These are phyloP conservation scores for Gaeumannomyces tritici DNA, from an alignment of 2,329 filamentous ascomycete species.

Conservation along the genomic window DNA sequence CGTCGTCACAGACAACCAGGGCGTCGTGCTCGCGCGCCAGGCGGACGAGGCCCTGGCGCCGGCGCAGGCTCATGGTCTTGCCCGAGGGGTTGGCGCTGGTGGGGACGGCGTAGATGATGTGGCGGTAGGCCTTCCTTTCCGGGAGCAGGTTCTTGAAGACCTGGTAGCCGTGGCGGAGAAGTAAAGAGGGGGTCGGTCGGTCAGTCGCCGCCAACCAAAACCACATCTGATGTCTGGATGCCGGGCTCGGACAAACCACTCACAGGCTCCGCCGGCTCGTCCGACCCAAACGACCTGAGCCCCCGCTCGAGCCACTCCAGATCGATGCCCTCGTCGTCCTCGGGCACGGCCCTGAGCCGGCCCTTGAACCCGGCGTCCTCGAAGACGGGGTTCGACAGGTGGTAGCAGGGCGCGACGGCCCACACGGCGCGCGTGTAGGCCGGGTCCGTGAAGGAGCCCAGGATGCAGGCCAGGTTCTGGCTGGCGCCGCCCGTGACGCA, in stretches of 20 bases:
- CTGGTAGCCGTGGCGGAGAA: too few species aligned
- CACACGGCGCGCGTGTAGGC: slow-evolving; percentile 65
- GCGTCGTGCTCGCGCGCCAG: slow-evolving; percentile 72
- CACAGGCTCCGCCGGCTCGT: slow-evolving; percentile 7
- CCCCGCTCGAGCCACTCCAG: slow-evolving; percentile 46
- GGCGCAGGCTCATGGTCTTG: slow-evolving; percentile 64
- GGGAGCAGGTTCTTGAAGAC: slow-evolving; percentile 44
- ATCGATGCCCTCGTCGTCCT: slow-evolving; percentile 71
- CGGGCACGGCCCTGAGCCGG: slow-evolving; percentile 59
- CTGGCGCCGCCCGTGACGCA: slow-evolving; percentile 79
- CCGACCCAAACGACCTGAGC: slow-evolving; percentile 25
- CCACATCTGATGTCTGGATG: too few species aligned
- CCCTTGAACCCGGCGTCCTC: slow-evolving; percentile 67
- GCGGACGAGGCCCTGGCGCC: slow-evolving; percentile 60
- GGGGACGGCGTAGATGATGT: slow-evolving; percentile 82
- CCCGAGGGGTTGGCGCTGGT: slow-evolving; percentile 85
- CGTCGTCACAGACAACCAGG: slow-evolving; percentile 80
- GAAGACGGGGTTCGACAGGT: slow-evolving; percentile 78
- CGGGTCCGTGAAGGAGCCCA: slow-evolving; percentile 76
- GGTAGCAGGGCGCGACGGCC: slow-evolving; percentile 76
- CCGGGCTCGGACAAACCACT: background rate
- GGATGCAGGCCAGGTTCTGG: slow-evolving; percentile 68
- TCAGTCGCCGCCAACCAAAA: too few species aligned
- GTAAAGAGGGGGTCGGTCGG: too few species aligned
- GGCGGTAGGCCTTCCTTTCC: slow-evolving; percentile 70